These are phyloP conservation scores for Boletus rubroflammeus DNA, from an alignment of 768 basidiomycete species.

Conservation along the genomic window DNA sequence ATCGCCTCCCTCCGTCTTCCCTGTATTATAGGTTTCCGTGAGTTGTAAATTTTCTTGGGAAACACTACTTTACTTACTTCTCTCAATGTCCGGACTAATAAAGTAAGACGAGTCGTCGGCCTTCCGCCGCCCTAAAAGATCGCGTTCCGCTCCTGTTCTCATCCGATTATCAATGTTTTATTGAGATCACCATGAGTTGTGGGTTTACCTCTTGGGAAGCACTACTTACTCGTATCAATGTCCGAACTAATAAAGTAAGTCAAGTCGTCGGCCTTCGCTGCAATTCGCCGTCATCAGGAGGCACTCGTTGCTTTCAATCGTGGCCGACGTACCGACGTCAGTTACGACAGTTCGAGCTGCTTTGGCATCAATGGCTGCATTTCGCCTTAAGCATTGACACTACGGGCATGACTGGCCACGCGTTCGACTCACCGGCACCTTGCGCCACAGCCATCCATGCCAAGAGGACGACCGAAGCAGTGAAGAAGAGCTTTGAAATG, in stretches of 20 bases:
- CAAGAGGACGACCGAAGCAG: neutral
- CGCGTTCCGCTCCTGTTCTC: neutral
- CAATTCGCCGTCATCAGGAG: neutral
- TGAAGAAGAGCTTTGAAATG: neutral
- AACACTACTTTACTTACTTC: neutral
- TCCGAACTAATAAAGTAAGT: neutral
- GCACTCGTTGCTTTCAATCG: neutral
- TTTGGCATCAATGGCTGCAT: neutral
- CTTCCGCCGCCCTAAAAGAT: neutral
- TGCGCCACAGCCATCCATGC: conserved; percentile 5
- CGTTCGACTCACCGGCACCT: conserved; percentile 9
- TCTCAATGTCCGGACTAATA: neutral
- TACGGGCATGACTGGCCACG: neutral
- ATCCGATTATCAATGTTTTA: no score
- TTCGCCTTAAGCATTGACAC: neutral
- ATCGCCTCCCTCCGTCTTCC: neutral
- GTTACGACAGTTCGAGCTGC: neutral
- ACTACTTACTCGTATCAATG: neutral
- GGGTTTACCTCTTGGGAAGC: neutral
- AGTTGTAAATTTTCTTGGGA: neutral
- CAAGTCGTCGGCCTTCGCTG: neutral
- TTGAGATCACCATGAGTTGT: neutral
- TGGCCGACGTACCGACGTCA: neutral
- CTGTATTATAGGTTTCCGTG: neutral
- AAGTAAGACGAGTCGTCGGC: neutral